phyloP scores from a whole-genome alignment of 331 rosid species.

The Rosa hybrid region DNA sequence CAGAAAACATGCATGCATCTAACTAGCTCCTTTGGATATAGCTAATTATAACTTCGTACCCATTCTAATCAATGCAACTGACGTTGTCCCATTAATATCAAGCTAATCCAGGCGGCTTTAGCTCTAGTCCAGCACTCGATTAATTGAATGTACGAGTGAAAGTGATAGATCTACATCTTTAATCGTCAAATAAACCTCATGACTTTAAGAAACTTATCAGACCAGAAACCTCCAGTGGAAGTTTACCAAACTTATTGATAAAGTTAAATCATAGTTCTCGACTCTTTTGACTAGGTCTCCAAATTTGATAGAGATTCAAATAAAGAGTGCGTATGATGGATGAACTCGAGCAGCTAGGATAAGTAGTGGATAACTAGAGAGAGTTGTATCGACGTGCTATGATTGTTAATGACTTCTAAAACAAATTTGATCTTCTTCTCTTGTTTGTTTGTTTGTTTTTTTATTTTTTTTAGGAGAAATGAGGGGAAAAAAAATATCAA shows the following conservation, averaged over 20 bases:
- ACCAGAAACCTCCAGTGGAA: not conserved
- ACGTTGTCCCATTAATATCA: not conserved
- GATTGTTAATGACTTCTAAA: too few species aligned
- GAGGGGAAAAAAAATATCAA: too few species aligned
- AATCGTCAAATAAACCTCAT: too few species aligned
- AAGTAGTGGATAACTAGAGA: too few species aligned
- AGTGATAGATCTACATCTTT: not conserved
- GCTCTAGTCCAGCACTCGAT: not conserved
- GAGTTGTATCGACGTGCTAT: too few species aligned
- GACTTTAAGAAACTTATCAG: too few species aligned
- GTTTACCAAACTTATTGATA: not conserved
- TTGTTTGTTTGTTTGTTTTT: too few species aligned
- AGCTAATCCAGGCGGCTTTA: not conserved
- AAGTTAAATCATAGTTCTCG: not conserved
- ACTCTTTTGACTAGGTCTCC: not conserved
- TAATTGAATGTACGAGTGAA: too few species aligned
- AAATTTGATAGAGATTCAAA: not conserved
- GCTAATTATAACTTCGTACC: not conserved
- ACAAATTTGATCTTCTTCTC: too few species aligned
- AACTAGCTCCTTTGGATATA: not conserved
- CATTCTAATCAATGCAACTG: conserved; percentile 1
- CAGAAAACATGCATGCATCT: not conserved
- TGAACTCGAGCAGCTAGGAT: not conserved
- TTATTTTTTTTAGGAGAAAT: too few species aligned
- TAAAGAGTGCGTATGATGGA: not conserved